Conservation (phyloP, 305 asterid species). For the Striga hermonthica region DNA sequence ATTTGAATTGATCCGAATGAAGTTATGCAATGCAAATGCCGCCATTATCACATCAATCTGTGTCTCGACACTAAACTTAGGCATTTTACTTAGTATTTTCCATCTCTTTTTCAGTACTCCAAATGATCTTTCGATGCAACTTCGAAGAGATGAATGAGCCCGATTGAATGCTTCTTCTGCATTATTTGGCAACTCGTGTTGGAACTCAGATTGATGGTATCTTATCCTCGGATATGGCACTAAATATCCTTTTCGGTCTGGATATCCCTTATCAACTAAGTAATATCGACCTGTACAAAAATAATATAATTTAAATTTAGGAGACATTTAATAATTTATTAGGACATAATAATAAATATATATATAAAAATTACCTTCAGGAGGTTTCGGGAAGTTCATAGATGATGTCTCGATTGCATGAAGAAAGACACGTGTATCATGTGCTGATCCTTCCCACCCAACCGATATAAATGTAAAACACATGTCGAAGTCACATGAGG, state of each 20-base stretch:
- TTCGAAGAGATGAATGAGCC: no score
- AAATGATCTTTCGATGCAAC: no score
- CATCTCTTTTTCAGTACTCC: no score
- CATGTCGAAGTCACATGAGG: not conserved
- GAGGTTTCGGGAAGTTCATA: not conserved
- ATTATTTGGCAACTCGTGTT: not conserved
- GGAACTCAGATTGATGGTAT: not conserved
- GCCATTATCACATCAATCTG: no score
- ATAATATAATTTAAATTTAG: no score
- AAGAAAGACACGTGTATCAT: not conserved
- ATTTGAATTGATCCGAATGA: no score
- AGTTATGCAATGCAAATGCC: no score
- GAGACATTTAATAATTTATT: no score
- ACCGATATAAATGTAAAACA: not conserved
- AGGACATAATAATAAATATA: no score
- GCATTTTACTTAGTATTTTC: no score
- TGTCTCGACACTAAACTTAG: no score
- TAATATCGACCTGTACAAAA: not conserved
- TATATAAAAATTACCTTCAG: not conserved
- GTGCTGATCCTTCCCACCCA: not conserved
- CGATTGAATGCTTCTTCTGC: not conserved
- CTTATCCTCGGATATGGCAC: not conserved
- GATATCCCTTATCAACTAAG: not conserved
- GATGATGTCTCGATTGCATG: not conserved
- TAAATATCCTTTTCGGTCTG: not conserved